Evolutionary conservation across 2,329 filamentous ascomycete species (phyloP).

Genomic region (Botrytis hyacinthi): DNA sequence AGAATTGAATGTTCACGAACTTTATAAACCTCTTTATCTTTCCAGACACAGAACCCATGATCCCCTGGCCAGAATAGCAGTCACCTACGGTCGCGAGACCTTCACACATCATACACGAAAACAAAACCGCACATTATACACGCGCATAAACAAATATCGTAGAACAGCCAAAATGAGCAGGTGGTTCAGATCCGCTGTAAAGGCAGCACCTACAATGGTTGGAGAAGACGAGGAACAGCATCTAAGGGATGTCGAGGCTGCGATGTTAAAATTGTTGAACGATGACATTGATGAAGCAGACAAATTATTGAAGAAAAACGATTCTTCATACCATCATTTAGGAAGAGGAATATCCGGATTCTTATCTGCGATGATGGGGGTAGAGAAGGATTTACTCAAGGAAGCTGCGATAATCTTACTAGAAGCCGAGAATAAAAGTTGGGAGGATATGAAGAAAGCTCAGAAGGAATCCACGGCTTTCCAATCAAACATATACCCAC

Average conservation of each 20-base stretch:
- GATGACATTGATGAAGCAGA: slow-evolving; percentile 88
- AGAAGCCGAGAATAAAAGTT: slow-evolving; percentile 73
- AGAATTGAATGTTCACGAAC: neutral
- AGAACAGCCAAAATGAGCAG: slow-evolving; percentile 33
- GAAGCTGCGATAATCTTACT: slow-evolving; percentile 71
- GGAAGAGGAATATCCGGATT: slow-evolving; percentile 80
- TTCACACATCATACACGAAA: neutral
- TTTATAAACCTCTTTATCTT: neutral
- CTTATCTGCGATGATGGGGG: slow-evolving; percentile 80
- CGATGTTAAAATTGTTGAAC: slow-evolving; percentile 74
- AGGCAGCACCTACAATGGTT: slow-evolving; percentile 29
- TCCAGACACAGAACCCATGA: neutral
- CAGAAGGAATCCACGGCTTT: slow-evolving; percentile 61
- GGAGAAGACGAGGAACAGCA: slow-evolving; percentile 50
- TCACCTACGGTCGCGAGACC: neutral
- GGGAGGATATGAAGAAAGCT: slow-evolving; percentile 72
- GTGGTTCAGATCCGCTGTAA: slow-evolving; percentile 36
- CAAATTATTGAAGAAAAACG: slow-evolving; percentile 64
- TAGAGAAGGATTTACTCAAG: slow-evolving; percentile 88
- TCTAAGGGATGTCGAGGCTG: slow-evolving; percentile 60
- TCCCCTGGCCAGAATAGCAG: neutral
- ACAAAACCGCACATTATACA: neutral
- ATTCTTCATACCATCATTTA: slow-evolving; percentile 85
- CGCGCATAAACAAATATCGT: slow-evolving; percentile 10
- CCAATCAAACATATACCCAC: slow-evolving; percentile 63